Evolutionary conservation across 306 rosid species (phyloP).

Genomic region (Leucaena leucocephala): DNA sequence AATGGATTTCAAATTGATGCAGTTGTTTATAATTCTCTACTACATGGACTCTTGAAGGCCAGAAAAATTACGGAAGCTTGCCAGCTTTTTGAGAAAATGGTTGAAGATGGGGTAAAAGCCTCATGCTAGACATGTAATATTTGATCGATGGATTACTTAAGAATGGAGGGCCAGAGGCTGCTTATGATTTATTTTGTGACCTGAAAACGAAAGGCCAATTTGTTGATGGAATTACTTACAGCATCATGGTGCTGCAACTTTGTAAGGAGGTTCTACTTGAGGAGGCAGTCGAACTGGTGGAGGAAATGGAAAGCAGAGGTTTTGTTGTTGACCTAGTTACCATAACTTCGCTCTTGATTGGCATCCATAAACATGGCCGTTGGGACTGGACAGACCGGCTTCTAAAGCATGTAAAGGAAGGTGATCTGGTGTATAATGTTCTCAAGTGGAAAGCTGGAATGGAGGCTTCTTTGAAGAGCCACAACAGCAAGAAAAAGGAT

Average conservation of each 20-base stretch:
- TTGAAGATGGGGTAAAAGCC: conserved; percentile 70
- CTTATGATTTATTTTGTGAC: conserved; percentile 74
- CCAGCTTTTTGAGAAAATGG: conserved; percentile 86
- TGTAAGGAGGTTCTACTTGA: conserved; percentile 76
- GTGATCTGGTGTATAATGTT: conserved; percentile 66
- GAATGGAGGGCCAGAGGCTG: conserved; percentile 87
- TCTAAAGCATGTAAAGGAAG: conserved; percentile 79
- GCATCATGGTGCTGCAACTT: conserved; percentile 75
- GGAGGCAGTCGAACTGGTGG: conserved; percentile 73
- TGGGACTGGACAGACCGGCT: conserved; percentile 89
- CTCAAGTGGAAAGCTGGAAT: conserved; percentile 76
- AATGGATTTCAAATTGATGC: conserved; percentile 57
- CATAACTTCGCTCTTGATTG: conserved; percentile 68
- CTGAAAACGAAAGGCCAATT: conserved; percentile 85
- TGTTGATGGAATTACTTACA: conserved; percentile 79
- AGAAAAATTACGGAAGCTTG: conserved; percentile 68
- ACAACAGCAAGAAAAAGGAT: conserved; percentile 60
- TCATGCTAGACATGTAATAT: conserved; percentile 77
- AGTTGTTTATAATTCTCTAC: conserved; percentile 71
- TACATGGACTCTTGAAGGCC: conserved; percentile 78
- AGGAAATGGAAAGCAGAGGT: conserved; percentile 92
- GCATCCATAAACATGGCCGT: conserved; percentile 63
- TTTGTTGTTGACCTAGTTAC: conserved; percentile 81
- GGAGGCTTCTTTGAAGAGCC: conserved; percentile 75
- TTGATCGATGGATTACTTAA: conserved; percentile 76